Percentiles rank a stretch among this genome's conserved stretches.
phyloP scores from a whole-genome alignment of 2,329 filamentous ascomycete species.

The Fusarium sp. region DNA sequence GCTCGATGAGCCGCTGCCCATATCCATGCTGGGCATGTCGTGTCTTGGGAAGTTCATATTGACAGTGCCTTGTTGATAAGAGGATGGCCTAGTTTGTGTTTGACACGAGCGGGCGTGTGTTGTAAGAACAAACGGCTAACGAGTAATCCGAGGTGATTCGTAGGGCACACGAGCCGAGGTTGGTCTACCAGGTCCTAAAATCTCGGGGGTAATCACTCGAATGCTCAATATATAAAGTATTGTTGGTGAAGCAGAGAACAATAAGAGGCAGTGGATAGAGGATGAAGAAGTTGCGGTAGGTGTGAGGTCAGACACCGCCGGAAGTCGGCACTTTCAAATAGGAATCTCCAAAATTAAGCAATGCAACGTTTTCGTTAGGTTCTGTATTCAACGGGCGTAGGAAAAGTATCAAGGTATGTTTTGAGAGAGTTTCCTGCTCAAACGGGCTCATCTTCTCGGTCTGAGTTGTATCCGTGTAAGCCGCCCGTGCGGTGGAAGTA shows the following conservation, averaged over 20 bases:
- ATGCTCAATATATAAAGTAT: neutral
- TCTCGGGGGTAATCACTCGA: neutral
- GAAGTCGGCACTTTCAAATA: neutral
- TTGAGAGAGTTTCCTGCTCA: constrained; percentile 36
- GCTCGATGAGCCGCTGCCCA: constrained; percentile 29
- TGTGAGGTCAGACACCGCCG: neutral
- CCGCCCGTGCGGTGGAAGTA: constrained; percentile 19
- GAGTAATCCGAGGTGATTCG: neutral
- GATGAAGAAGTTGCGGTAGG: neutral
- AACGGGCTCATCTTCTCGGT: constrained; percentile 27
- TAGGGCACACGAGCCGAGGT: neutral
- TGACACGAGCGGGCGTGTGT: neutral
- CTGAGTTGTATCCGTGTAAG: constrained; percentile 1
- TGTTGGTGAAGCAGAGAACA: neutral
- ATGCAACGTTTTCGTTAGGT: neutral
- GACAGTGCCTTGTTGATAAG: neutral
- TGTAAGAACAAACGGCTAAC: neutral
- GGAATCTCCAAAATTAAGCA: neutral
- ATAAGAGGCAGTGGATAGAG: neutral
- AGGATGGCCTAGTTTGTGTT: neutral
- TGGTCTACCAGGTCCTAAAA: neutral
- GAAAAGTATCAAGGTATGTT: neutral
- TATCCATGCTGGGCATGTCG: constrained; percentile 45
- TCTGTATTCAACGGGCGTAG: neutral
- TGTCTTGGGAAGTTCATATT: constrained; percentile 45